Percentiles rank a stretch among this genome's conserved stretches.
Evolutionary conservation across 495 filamentous ascomycete genomes (phyloP).

Genomic region (Bathelium albidoporum): DNA sequence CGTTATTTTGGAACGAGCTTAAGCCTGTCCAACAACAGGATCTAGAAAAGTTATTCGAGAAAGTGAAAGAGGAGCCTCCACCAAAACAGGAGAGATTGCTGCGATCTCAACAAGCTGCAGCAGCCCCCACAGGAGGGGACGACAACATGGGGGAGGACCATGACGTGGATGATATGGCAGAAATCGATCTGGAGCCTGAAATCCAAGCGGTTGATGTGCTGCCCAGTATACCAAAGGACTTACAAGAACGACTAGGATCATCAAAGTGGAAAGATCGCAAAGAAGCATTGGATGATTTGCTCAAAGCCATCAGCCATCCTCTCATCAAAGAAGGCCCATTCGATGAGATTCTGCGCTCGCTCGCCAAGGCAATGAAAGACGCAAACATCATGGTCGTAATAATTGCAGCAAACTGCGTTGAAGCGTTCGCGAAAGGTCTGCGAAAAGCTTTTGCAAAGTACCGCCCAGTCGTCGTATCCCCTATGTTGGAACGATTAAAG

Average conservation of each 20-base stretch:
- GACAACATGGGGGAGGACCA: slow-evolving; percentile 35
- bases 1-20: slow-evolving; percentile 90
- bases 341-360: slow-evolving; percentile 63
- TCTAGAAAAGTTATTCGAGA: slow-evolving; percentile 87
- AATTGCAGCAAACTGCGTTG: slow-evolving; percentile 87
- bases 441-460: slow-evolving; percentile 71
- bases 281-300: slow-evolving; percentile 79
- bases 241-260: slow-evolving; percentile 70
- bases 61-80: slow-evolving; percentile 72
- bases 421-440: slow-evolving; percentile 81
- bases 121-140: slow-evolving; percentile 44
- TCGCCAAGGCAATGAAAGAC: slow-evolving; percentile 97
- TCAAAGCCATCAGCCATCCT: slow-evolving; percentile 68
- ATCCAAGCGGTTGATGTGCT: slow-evolving; percentile 79
- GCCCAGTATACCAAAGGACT: slow-evolving; percentile 71
- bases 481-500: slow-evolving; percentile 90
- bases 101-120: slow-evolving; percentile 75
- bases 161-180: slow-evolving; percentile 58
- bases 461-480: slow-evolving; percentile 62
- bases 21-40: slow-evolving; percentile 95
- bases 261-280: slow-evolving; percentile 99
- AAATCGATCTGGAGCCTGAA: slow-evolving; percentile 62
- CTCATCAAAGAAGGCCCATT: slow-evolving; percentile 87
- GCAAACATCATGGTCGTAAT: slow-evolving; percentile 94
- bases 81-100: slow-evolving; percentile 90